phyloP scores from a whole-genome alignment of 2,329 filamentous ascomycete species.

The Neospermospora avenae region DNA sequence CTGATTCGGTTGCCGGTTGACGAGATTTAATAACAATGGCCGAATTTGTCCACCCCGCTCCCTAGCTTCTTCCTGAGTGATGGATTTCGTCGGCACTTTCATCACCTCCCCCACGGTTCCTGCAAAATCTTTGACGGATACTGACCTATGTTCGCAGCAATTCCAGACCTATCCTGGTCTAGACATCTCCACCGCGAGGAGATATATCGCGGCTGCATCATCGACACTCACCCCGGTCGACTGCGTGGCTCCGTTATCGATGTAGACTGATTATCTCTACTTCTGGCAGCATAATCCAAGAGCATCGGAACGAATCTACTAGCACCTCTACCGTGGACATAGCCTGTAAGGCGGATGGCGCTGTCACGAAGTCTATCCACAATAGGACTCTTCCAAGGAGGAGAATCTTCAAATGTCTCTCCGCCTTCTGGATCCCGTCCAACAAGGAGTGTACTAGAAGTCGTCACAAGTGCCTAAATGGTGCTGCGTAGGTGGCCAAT shows the following conservation, averaged over 20 bases:
- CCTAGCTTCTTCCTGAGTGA: slow-evolving; percentile 8
- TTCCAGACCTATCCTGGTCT: slow-evolving; percentile 39
- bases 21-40: slow-evolving; percentile 6
- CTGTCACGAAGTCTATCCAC: slow-evolving; percentile 36
- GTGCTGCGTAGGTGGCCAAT: slow-evolving; percentile 36
- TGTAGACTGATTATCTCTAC: slow-evolving; percentile 32
- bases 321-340: slow-evolving; percentile 43
- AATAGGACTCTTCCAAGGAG: slow-evolving; percentile 22
- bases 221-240: slow-evolving; percentile 41
- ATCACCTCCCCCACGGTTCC: slow-evolving; percentile 33
- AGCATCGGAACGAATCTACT: slow-evolving; percentile 33
- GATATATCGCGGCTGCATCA: slow-evolving; percentile 42
- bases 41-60: not conserved
- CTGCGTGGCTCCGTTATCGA: slow-evolving; percentile 34
- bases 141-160: slow-evolving; percentile 31
- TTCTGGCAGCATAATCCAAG: slow-evolving; percentile 32
- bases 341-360: slow-evolving; percentile 41
- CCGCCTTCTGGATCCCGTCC: slow-evolving; percentile 30
- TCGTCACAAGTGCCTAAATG: slow-evolving; percentile 38
- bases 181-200: slow-evolving; percentile 38
- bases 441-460: slow-evolving; percentile 35
- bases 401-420: slow-evolving; percentile 31
- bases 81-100: slow-evolving; percentile 6
- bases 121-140: slow-evolving; percentile 35
- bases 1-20: slow-evolving; percentile 4